Conservation (phyloP, 163 green algal species). For the Botryococcus braunii region DNA sequence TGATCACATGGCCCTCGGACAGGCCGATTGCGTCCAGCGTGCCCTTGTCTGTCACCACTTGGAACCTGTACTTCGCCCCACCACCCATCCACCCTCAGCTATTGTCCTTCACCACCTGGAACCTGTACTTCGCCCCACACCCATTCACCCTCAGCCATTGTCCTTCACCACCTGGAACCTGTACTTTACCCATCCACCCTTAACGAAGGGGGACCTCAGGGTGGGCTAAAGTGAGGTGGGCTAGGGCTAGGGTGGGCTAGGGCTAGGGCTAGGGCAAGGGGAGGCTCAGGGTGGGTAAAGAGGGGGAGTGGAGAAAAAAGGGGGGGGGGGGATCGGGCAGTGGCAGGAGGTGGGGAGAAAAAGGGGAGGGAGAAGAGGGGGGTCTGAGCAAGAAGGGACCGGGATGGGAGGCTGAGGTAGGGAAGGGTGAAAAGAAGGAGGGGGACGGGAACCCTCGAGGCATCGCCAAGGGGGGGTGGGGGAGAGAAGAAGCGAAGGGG, state of each 20-base stretch:
- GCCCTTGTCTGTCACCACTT: constrained; percentile 45
- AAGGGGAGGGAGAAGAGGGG: no score
- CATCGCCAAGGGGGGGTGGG: no score
- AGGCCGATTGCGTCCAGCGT: constrained; percentile 42
- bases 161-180: background rate
- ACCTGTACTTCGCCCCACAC: no score
- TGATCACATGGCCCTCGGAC: constrained; percentile 4
- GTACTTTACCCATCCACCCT: background rate
- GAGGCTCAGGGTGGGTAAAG: background rate
- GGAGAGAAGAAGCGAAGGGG: no score
- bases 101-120: background rate
- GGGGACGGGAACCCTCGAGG: no score
- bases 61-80: no score
- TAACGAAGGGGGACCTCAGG: background rate
- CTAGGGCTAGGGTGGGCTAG: no score
- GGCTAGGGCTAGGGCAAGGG: background rate
- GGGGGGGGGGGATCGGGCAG: no score
- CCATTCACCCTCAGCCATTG: background rate
- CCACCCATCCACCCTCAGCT: background rate
- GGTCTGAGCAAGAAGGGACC: no score
- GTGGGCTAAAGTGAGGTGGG: background rate
- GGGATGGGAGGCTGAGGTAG: no score
- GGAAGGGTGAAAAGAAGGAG: no score
- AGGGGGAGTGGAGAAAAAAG: background rate
- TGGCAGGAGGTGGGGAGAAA: no score